Base-by-base conservation (phyloP, 179 eudicot genomes). In the Heliamphora pulchella region DNA sequence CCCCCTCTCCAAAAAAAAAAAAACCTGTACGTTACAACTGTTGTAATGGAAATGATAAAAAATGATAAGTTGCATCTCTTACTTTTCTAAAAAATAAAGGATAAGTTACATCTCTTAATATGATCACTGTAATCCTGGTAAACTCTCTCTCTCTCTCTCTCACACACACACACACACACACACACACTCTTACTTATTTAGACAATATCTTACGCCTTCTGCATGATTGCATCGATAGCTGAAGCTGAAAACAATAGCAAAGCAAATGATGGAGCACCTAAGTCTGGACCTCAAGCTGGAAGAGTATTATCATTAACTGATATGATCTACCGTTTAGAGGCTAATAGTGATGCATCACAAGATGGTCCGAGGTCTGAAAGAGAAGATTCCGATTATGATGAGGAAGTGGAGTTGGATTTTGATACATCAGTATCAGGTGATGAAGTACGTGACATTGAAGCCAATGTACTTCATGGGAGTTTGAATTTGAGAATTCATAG, bases 331-430 rank as follows among this genome's bases (percentile, higher is more conserved):
- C 92, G 89, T 15, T 89, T 96, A 18, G 98, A 86, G 64, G 91
- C 89, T 72, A 86, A 89, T 83, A 89, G 90, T 87, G 98, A 94
- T 89, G 86, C 91, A 74, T 92, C 94, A 74, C 91, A 84, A 81
- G 97, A 90, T 85, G 94, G 88, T 81, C 91, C 91, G 73, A 87
- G 91, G 84, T 92, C 91, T 80, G 98, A 89, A 75, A 92, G 97
- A 81, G 99, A 94, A 72, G 98, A 96, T 82, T 92, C 96, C 69
- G 98, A 94, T 75, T 89, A 91, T 84, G 97, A 94, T 68, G 97
- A 95, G 76, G 97, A 91, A 83, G 69, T 95, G 69, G 98, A 96
- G 80, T 80, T 94, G 84, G 99, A 94, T 83, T 86, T 96, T 86
- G 98, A 91, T 82, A 89, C 98, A 2, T 84, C 96, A 67, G 80